Base-by-base conservation (phyloP, 192 early-diverging fungal genomes). In the Mortierella antarctica region DNA sequence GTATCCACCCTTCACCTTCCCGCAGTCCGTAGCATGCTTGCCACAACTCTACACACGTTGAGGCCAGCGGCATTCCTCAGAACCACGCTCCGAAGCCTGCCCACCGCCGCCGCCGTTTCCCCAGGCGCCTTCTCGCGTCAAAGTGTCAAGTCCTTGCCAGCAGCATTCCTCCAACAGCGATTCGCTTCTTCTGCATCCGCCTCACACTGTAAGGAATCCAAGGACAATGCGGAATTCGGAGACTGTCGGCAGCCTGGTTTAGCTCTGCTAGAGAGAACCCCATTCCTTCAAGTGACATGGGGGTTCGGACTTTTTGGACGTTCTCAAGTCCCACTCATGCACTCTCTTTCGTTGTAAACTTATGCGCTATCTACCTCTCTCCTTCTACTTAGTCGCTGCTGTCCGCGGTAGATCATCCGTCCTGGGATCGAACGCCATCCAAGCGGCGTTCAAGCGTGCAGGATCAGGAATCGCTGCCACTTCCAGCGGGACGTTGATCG, bases 101-200 rank as follows among this genome's bases (percentile, higher is more conserved):
- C 56, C 3, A n/a, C 41, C 2, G 6, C 45, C 41, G 31, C 40
- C 11, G 46, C 11, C 55, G 56, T 6, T 21, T 48, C 12, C 55
- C 46, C 20, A 57, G 17, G 3, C 11, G 11, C 6, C 17, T 14
- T 52, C 6, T 12, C n/a, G 10, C 66, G 8, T 49, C 56, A 17
- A 31, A 3, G 31, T 31, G 31, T 31, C 31, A 31, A 31, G 31
- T 2, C 31, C 31, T 31, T 31, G 31, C 51, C 54, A 45, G 20
- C 66, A 1, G 17, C 66, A 68, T 68, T 68, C 47, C 21, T 58
- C 47, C 66, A 47, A 47, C 44, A 55, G 9, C 66, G 66, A 57
- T 68, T 68, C 56, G 31, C 66, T 18, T 68, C 66, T 1, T 18
- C 55, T 15, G 15, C 53, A 9, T 55, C 56, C 7, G 13, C 47